Evolutionary conservation across 2,329 filamentous ascomycete genomes (phyloP), one percentile per base, ranked within the genome.

Genomic region (Talaromyces sp.): DNA sequence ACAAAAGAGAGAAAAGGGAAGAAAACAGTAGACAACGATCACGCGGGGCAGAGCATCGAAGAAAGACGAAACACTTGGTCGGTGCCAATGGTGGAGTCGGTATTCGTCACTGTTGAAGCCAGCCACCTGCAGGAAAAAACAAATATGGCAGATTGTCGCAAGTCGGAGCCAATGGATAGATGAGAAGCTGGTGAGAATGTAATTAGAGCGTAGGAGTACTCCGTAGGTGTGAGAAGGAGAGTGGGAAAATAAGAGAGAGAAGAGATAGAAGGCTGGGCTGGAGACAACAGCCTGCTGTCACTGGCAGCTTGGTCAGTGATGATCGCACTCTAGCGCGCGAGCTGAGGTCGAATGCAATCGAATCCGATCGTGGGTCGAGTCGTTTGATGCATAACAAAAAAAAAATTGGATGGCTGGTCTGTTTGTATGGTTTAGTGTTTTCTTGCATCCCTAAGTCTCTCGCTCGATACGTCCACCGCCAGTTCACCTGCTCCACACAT

Each of bases 41-140:
- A 58, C 59, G 59, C 59, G 59, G 59, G 59, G 59, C 58, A 57
- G 32, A 56, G 55, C 24, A 60, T 55, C 52, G 43, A 55, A 43
- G 59, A 49, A 54, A 56, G 9, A 50, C 26, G 41, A 46, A 56
- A n/a, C 35, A 58, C 43, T 24, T 46, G 5, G 41, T 46, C 41
- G 19, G n/a, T 46, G 41, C 41, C 19, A 19, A 46, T 35, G 35
- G 35, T 38, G 35, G 17, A n/a, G 35, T 38, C 35, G 6, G 35
- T n/a, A 38, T n/a, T 38, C 35, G 35, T 38, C 35, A 38, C 35
- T 38, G 6, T 35, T 1, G 31, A 32, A 32, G 31, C 32, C 32
- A 35, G 32, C 32, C 32, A 35, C 31, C 32, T 38, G 32, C 41
- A 43, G 41, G 7, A 46, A 46, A 46, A 46, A 46, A 21, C 43